Conservation (phyloP, 2,329 filamentous ascomycete species). For the Exophiala sp. region DNA sequence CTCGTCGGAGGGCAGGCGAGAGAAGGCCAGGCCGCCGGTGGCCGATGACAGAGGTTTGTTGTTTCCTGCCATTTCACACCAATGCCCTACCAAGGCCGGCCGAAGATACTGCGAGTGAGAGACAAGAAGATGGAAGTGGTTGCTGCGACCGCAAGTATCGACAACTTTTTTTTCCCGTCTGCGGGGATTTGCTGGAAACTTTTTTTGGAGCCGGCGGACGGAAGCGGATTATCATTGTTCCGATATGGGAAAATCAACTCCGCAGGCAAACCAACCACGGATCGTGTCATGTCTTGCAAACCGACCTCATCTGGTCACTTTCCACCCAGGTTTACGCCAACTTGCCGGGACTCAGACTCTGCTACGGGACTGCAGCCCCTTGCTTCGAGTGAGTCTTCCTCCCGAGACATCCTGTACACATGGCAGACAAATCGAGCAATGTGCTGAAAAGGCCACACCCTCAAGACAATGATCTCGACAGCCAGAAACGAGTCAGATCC, state of each 20-base stretch:
- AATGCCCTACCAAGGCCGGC: slow-evolving; percentile 13
- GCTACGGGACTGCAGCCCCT: neutral
- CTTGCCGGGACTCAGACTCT: neutral
- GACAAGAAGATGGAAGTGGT: neutral
- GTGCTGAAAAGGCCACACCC: slow-evolving; percentile 46
- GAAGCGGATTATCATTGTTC: neutral
- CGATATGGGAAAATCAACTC: neutral
- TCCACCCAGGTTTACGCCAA: neutral
- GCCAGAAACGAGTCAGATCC: slow-evolving; percentile 46
- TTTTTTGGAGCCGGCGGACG: neutral
- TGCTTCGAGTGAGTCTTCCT: slow-evolving; percentile 19
- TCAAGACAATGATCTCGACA: slow-evolving; percentile 41
- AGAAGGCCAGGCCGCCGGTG: slow-evolving; percentile 84
- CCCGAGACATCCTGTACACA: slow-evolving; percentile 4
- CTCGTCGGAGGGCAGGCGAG: slow-evolving; percentile 72
- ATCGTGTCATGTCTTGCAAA: no score
- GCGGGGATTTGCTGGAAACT: slow-evolving; percentile 3
- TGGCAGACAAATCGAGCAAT: slow-evolving; percentile 23
- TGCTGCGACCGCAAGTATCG: neutral
- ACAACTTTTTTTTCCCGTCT: neutral
- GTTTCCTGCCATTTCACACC: slow-evolving; percentile 39
- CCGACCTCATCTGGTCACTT: no score
- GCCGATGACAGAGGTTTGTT: slow-evolving; percentile 74
- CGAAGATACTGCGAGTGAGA: neutral
- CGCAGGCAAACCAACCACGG: no score